Evolutionary conservation across 2,329 filamentous ascomycete genomes (phyloP), one percentile per base, ranked within the genome.

Genomic region (Penicillium sclerotigenum): DNA sequence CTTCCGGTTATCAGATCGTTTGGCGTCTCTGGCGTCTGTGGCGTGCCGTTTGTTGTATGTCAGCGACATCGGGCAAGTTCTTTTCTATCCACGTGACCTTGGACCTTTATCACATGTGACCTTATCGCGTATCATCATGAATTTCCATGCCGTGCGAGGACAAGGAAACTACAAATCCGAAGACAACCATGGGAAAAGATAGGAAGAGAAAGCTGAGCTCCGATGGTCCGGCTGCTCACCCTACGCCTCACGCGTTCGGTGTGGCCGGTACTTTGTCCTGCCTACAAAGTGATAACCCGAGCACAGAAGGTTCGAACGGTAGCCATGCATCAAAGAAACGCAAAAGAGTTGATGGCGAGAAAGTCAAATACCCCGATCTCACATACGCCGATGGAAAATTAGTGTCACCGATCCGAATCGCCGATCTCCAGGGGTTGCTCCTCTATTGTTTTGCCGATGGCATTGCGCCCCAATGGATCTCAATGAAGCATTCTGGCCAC

Each of bases 391-490:
- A 81, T 54, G 78, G 81, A n/a, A 79, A 78, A 22, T 69, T 85
- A 38, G 78, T 84, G 58, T 77, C 77, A 13, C 79, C 79, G 38
- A 79, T 86, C 56, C 83, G 81, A 49, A 79, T 86, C 52, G 74
- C 77, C 46, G 83, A 87, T 62, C 68, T 87, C 18, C 84, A 87
- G 65, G 75, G 78, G 20, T 72, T 87, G 29, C 74, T 81, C 10
- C 75, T 87, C 24, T 87, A 87, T 69, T 75, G 85, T 59, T 79
- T 87, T 52, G 81, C 83, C n/a, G 83, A 86, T 65, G 82, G 80
- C 9, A 74, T 79, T 31, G 80, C 81, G 26, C 84, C 84, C n/a
- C 82, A 85, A 66, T 87, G 84, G 84, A 80, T 85, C 16, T 81
- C 83, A 29, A 75, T 87, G 56, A 79, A 78, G 59, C 80, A 86